Evolutionary conservation across 345 rosid genomes (phyloP).

Genomic region (Euphorbia lathyris): DNA sequence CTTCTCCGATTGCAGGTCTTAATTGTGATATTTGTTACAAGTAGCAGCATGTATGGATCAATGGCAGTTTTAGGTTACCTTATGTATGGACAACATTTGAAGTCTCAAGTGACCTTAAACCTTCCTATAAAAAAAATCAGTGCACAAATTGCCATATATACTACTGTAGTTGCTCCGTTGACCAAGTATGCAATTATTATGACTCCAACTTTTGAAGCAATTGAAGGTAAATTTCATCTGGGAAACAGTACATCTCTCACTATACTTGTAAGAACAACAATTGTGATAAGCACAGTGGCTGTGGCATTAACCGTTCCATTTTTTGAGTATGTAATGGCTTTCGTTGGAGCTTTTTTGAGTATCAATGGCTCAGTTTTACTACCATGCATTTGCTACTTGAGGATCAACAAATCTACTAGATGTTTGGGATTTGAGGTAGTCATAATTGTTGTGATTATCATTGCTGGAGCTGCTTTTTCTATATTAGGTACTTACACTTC

Average conservation of each 20-base stretch:
- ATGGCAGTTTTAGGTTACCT: conserved; percentile 58
- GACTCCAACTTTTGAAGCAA: conserved; percentile 46
- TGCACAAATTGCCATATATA: conserved; percentile 51
- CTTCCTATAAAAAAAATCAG: conserved; percentile 46
- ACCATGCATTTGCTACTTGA: conserved; percentile 63
- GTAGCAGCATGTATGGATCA: conserved; percentile 51
- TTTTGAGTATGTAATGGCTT: conserved; percentile 63
- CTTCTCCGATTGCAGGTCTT: conserved; percentile 67
- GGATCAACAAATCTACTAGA: conserved; percentile 33
- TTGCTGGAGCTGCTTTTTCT: conserved; percentile 34
- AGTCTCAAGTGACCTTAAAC: conserved; percentile 64
- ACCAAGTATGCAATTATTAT: conserved; percentile 55
- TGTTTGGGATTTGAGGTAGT: conserved; percentile 36
- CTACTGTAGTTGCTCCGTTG: conserved; percentile 54
- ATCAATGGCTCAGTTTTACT: conserved; percentile 43
- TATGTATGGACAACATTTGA: conserved; percentile 54
- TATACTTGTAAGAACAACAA: conserved; percentile 40
- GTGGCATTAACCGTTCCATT: conserved; percentile 57
- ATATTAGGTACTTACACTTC: conserved; percentile 48
- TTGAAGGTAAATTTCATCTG: conserved; percentile 37
- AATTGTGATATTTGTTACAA: conserved; percentile 42
- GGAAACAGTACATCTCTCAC: conserved; percentile 31
- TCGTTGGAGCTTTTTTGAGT: conserved; percentile 54
- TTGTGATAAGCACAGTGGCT: conserved; percentile 44
- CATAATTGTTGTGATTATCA: conserved; percentile 34